These are phyloP conservation scores for Coemansia sp. DNA, from an alignment of 192 early-diverging fungal species.

Conservation along the genomic window DNA sequence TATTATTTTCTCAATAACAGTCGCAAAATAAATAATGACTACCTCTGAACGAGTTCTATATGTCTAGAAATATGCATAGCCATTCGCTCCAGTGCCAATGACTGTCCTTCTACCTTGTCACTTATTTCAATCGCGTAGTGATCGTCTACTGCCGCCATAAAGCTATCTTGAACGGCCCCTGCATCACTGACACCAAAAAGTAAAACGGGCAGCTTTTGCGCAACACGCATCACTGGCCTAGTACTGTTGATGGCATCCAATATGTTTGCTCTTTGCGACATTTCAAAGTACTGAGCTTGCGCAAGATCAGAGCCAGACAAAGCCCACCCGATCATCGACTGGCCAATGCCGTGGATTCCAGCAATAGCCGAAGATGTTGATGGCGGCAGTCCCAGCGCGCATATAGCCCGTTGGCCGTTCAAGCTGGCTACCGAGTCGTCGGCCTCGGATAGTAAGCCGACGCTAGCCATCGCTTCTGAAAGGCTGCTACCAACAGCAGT, in stretches of 20 bases:
- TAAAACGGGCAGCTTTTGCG: slow-evolving; percentile 14
- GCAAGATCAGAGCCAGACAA: slow-evolving; percentile 22
- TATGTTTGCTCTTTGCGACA: slow-evolving; percentile 11
- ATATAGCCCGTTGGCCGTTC: slow-evolving; percentile 24
- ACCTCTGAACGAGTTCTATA: slow-evolving; percentile 15
- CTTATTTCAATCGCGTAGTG: slow-evolving; percentile 8
- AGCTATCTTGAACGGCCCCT: neutral
- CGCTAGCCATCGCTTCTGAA: slow-evolving; percentile 12
- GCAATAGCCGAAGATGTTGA: slow-evolving; percentile 7
- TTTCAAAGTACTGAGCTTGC: slow-evolving; percentile 43
- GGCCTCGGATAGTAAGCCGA: slow-evolving; percentile 11
- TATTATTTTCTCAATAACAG: no score
- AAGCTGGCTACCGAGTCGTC: neutral
- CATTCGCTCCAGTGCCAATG: slow-evolving; percentile 9
- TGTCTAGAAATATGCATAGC: slow-evolving; percentile 26
- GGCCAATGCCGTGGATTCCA: slow-evolving; percentile 6
- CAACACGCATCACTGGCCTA: neutral
- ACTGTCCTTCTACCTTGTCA: slow-evolving; percentile 8
- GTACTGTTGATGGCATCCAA: neutral
- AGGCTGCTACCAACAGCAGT: neutral
- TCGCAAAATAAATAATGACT: neutral
- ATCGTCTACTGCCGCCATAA: neutral
- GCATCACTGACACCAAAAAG: slow-evolving; percentile 25
- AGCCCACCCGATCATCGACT: slow-evolving; percentile 27
- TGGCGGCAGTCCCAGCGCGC: slow-evolving; percentile 30